Conservation (phyloP, 2,329 filamentous ascomycete genomes). For the Sclerotinia minor region DNA sequence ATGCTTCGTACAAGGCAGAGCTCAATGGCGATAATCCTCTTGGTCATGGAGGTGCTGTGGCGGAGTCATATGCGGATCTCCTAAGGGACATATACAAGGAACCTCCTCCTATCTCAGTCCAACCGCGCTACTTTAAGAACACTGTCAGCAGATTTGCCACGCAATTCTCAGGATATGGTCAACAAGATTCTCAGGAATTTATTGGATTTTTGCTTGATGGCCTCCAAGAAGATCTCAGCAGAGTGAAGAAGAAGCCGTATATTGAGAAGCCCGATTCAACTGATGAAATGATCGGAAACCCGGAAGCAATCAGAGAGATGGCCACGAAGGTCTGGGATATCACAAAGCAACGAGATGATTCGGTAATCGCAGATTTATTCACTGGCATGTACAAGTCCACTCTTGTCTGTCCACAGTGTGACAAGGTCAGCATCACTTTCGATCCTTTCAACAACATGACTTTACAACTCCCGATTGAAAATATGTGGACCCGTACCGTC, state of each 20-base stretch:
- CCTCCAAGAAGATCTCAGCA: slow-evolving; percentile 91
- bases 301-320: slow-evolving; percentile 76
- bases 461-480: slow-evolving; percentile 83
- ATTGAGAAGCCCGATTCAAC: slow-evolving; percentile 97
- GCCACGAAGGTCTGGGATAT: slow-evolving; percentile 89
- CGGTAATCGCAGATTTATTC: slow-evolving; percentile 92
- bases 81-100: slow-evolving; percentile 77
- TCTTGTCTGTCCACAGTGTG: slow-evolving; percentile 83
- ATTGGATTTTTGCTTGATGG: slow-evolving; percentile 92
- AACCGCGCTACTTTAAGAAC: slow-evolving; percentile 79
- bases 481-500: slow-evolving; percentile 73
- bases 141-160: slow-evolving; percentile 78
- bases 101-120: slow-evolving; percentile 63
- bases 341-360: slow-evolving; percentile 89
- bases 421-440: slow-evolving; percentile 97
- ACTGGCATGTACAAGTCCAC: slow-evolving; percentile 99
- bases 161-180: slow-evolving; percentile 89
- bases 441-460: slow-evolving; percentile 96
- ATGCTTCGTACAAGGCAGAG: slow-evolving; percentile 71
- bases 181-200: slow-evolving; percentile 98
- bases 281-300: slow-evolving; percentile 88
- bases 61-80: slow-evolving; percentile 76
- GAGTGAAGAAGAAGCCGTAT: slow-evolving; percentile 93
- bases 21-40: slow-evolving; percentile 84
- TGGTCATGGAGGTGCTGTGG: slow-evolving; percentile 81